These are phyloP conservation scores for Nephelium lappaceum DNA, from an alignment of 345 rosid genomes.

Conservation along the genomic window DNA sequence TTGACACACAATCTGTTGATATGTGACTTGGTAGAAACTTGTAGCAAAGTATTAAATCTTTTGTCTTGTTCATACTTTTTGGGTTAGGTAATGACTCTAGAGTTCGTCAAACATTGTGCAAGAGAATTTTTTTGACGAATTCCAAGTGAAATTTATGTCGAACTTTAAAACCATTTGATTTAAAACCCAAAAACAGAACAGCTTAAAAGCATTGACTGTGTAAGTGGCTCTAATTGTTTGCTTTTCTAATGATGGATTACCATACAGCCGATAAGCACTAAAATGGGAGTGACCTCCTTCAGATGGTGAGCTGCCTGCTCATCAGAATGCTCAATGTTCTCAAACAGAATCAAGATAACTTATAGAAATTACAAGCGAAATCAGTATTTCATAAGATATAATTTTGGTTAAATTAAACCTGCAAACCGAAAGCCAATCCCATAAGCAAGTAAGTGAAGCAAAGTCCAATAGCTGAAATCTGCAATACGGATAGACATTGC, in stretches of 20 bases:
- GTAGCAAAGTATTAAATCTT: too few relatives aligned
- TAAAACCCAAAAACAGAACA: too few relatives aligned
- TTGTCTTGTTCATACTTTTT: background rate
- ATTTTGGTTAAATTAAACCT: constrained; percentile 37
- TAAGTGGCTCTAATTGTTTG: background rate
- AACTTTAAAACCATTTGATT: too few relatives aligned
- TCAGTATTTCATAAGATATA: background rate
- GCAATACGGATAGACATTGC: constrained; percentile 4
- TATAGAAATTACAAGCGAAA: background rate
- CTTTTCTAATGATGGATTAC: constrained; percentile 25
- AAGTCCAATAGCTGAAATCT: constrained; percentile 57
- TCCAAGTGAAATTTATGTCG: too few relatives aligned
- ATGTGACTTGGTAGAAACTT: background rate
- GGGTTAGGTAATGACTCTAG: too few relatives aligned
- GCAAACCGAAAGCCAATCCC: constrained; percentile 48
- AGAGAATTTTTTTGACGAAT: too few relatives aligned
- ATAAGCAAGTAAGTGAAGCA: constrained; percentile 34
- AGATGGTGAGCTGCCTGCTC: constrained; percentile 24
- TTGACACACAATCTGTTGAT: background rate
- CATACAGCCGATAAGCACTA: constrained; percentile 36
- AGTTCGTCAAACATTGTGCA: too few relatives aligned
- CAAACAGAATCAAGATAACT: background rate
- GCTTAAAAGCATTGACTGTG: background rate
- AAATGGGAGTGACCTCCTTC: constrained; percentile 34
- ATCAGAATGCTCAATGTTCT: background rate